Evolutionary conservation across 495 filamentous ascomycete species (phyloP), one percentile per base, ranked within the genome.

Genomic region (Xylaria palmicola): DNA sequence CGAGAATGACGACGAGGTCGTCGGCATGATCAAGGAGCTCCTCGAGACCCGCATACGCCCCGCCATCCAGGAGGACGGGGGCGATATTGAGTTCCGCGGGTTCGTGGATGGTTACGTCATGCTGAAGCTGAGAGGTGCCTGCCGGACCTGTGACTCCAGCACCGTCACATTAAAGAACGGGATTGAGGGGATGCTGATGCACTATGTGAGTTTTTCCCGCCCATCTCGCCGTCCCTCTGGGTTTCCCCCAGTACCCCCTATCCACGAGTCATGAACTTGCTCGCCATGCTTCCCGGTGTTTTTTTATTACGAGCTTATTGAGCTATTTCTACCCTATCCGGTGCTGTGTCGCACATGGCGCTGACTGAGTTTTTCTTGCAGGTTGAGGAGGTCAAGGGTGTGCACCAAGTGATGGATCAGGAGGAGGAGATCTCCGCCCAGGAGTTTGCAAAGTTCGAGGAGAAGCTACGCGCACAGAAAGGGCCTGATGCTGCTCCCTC

Each of bases 1-100:
- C 64, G 91, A 93, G 67, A 86, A 92, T 48, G 94, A 98, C 68
- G 88, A 86, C 62, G 94, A 98, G 74, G 91, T 96, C 9, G 86
- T 98, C 27, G 86, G 90, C 56, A 97, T 97, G 94, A 97, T 98
- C 74, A 97, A 98, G 76, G 94, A 98, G 77, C 76, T 98, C n/a
- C 77, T 98, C 53, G 95, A 98, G 76, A 98, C 95, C 20, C 78
- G 94, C 51, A 96, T 98, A 67, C 80, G 94, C 40, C 94, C 94
- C 2, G 88, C 94, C 4, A 98, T 98, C 58, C 93, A 97, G 74
- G 93, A 98, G 70, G 94, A 98, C 63, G 94, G 94, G 19, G 94
- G 94, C 10, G 94, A 98, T 74, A 97, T 98, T 68, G 94, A 98
- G 75, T 90, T 92, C 67, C 79, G 89, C 3, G 93, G 93, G 3